Evolutionary conservation across 163 green algal species (phyloP), one percentile per base, ranked within the genome.

Genomic region (Trebouxiophyceae sp.): DNA sequence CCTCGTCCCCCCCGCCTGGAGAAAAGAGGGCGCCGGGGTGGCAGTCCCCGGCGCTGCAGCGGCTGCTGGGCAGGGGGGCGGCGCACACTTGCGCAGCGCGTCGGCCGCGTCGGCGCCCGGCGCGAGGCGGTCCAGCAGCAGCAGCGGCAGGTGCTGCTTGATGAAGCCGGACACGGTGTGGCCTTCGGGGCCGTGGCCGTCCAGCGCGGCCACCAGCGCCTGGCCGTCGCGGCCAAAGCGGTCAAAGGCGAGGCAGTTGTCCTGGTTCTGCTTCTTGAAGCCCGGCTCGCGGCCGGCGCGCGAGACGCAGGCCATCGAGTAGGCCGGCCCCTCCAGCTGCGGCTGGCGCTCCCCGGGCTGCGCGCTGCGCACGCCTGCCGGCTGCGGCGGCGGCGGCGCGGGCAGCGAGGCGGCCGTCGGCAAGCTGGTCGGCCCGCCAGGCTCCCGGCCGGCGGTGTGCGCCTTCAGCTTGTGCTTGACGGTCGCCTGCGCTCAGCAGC

Each of bases 241-340:
- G 58, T 87, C 80, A 79, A 87, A 89, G 0, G 86, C 87, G 69
- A 93, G 90, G 73, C 81, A 90, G 66, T 84, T 88, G 77, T 93
- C 86, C 76, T 92, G 85, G 70, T 95, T 93, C 22, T 76, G 60
- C 65, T 93, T 93, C 69, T 88, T 89, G 69, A 87, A 85, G 33
- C 79, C 84, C 2, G 81, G 84, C 73, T 93, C 31, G 67, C 63
- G 62, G 1, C 88, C 88, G 23, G 84, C 84, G 2, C 84, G 66
- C 1, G 81, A 90, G 68, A 95, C 81, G 67, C 79, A 90, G 2
- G 81, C 84, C 47, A 91, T 62, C 55, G 7, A n/a, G n/a, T n/a
- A n/a, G n/a, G n/a, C n/a, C n/a, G n/a, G n/a, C 50, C 8, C 50
- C 5, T 29, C 50, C 50, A 26, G 22, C 44, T 58, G 12, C 5